These are phyloP conservation scores for Penicillium griseofulvum DNA, from an alignment of 2,329 filamentous ascomycete genomes.

Conservation along the genomic window DNA sequence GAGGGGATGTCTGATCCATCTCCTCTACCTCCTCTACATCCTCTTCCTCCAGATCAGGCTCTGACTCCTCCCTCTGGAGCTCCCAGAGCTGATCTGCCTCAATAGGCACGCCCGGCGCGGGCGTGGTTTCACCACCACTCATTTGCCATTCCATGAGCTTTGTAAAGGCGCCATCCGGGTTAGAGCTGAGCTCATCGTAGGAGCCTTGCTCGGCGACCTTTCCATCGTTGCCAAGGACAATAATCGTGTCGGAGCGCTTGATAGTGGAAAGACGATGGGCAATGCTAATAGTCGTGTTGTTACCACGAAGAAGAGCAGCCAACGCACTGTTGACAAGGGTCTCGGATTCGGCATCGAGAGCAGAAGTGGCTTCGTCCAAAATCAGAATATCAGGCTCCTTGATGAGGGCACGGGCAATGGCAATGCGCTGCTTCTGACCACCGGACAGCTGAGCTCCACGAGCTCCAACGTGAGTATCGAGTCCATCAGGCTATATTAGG, in stretches of 20 bases:
- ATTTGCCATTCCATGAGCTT: conserved; percentile 99
- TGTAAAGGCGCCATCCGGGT: conserved; percentile 79
- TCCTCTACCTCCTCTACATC: conserved; percentile 25
- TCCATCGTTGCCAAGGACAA: conserved; percentile 83
- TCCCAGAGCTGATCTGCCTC: conserved; percentile 54
- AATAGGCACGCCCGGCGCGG: conserved; percentile 34
- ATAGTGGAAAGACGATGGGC: conserved; percentile 95
- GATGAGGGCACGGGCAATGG: conserved; percentile 88
- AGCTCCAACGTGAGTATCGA: conserved; percentile 90
- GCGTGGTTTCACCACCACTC: conserved; percentile 67
- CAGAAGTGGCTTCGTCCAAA: conserved; percentile 92
- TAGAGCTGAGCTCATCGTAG: conserved; percentile 71
- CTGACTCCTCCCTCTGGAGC: conserved; percentile 37
- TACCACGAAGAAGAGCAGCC: conserved; percentile 72
- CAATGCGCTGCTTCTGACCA: conserved; percentile 96
- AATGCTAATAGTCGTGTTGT: conserved; percentile 96
- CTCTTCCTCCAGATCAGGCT: conserved; percentile 37
- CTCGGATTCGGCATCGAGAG: conserved; percentile 93
- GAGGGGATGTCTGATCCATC: conserved; percentile 13
- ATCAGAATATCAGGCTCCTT: conserved; percentile 97
- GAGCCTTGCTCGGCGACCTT: conserved; percentile 87
- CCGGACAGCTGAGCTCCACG: conserved; percentile 91
- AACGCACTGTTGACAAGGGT: conserved; percentile 93
- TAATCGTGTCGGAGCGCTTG: conserved; percentile 90
- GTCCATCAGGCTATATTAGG: conserved; percentile 67